Conservation (phyloP, 148 eudicot genomes). For the Oxyria digyna region DNA sequence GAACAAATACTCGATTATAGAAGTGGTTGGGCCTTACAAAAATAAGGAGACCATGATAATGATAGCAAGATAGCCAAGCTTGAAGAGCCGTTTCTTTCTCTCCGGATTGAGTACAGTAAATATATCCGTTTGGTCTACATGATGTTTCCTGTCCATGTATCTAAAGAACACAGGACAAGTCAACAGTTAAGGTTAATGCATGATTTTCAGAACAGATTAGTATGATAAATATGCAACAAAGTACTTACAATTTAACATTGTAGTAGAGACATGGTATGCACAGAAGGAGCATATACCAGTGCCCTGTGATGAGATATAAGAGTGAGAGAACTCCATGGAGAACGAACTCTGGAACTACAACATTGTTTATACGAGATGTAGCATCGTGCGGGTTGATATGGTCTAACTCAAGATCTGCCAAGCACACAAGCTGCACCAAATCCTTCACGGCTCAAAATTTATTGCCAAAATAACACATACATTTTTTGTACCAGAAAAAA, state of each 20-base stretch:
- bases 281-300: slow-evolving; percentile 79
- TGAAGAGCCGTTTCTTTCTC: slow-evolving; percentile 72
- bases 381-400: slow-evolving; percentile 86
- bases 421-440: slow-evolving; percentile 75
- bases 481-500: no score
- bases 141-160: slow-evolving; percentile 61
- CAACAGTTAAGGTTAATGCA: no score
- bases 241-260: slow-evolving; percentile 72
- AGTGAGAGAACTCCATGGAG: slow-evolving; percentile 53
- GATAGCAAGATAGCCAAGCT: slow-evolving; percentile 59
- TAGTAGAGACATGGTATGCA: slow-evolving; percentile 67
- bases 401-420: slow-evolving; percentile 87
- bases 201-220: no score
- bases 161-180: slow-evolving; percentile 17
- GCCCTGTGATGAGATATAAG: slow-evolving; percentile 60
- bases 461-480: no score
- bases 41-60: slow-evolving; percentile 65
- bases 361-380: slow-evolving; percentile 63
- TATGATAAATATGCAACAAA: no score
- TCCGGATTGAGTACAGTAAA: slow-evolving; percentile 72
- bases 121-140: slow-evolving; percentile 78
- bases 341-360: slow-evolving; percentile 62
- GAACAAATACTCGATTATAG: no score
- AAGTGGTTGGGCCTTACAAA: slow-evolving; percentile 28
- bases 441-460: not conserved